Evolutionary conservation across 2,329 filamentous ascomycete species (phyloP).

Genomic region (Fusarium acutatum): DNA sequence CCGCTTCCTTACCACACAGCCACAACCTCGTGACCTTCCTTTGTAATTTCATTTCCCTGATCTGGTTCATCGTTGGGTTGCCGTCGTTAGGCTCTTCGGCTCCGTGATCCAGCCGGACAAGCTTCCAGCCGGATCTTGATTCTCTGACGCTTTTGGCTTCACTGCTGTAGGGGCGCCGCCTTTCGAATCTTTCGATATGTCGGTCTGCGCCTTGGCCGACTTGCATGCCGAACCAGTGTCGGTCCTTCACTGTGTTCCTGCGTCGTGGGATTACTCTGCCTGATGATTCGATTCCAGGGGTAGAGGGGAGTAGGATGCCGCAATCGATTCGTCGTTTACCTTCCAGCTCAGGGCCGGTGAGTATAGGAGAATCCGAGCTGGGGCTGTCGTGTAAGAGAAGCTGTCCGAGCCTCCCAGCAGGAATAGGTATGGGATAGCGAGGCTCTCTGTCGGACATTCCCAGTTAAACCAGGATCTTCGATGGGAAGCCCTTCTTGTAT

Average conservation of each 20-base stretch:
- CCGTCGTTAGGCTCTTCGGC: background rate
- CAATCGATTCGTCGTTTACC: background rate
- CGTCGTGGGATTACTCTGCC: background rate
- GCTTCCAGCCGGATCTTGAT: slow-evolving; percentile 25
- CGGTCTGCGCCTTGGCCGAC: background rate
- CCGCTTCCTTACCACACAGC: slow-evolving; percentile 15
- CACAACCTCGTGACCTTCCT: slow-evolving; percentile 28
- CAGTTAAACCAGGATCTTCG: slow-evolving; percentile 6
- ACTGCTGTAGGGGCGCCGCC: slow-evolving; percentile 3
- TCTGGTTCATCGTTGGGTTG: background rate
- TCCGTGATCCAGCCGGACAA: slow-evolving; percentile 9
- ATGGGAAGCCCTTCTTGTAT: slow-evolving; percentile 2
- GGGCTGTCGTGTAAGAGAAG: slow-evolving; percentile 10
- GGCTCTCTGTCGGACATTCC: background rate
- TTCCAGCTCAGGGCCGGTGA: background rate
- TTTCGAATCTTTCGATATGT: slow-evolving; percentile 19
- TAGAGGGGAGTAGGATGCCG: slow-evolving; percentile 6
- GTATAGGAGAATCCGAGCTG: background rate
- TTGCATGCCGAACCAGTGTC: slow-evolving; percentile 15
- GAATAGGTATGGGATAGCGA: background rate
- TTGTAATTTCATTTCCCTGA: slow-evolving; percentile 18
- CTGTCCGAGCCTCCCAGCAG: background rate
- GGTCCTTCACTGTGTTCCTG: background rate
- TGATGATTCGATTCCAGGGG: background rate
- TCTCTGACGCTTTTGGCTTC: slow-evolving; percentile 16